These are phyloP conservation scores for Pseudogymnoascus sp. DNA, from an alignment of 2,329 filamentous ascomycete species.

Conservation along the genomic window DNA sequence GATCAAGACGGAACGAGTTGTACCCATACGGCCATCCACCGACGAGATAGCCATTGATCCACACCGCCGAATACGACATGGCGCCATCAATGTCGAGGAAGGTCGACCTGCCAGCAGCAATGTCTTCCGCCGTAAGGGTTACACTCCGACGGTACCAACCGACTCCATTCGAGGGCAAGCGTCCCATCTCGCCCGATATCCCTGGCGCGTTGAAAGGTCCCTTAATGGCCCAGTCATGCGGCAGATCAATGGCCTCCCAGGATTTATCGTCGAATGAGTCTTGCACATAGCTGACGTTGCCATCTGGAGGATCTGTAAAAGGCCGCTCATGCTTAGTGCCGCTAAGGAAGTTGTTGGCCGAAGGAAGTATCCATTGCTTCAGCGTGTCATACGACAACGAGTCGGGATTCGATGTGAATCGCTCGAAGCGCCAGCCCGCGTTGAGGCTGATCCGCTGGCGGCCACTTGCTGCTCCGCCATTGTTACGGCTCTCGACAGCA, in stretches of 20 bases:
- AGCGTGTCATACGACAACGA: constrained; percentile 29
- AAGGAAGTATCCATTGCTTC: constrained; percentile 36
- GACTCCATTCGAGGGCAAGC: constrained; percentile 43
- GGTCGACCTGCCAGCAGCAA: constrained; percentile 28
- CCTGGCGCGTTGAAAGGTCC: constrained; percentile 35
- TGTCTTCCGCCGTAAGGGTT: constrained; percentile 24
- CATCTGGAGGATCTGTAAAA: constrained; percentile 21
- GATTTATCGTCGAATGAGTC: constrained; percentile 31
- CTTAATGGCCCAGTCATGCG: constrained; percentile 42
- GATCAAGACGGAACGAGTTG: constrained; percentile 39
- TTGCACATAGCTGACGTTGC: constrained; percentile 28
- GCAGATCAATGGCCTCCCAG: constrained; percentile 36
- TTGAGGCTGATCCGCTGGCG: constrained; percentile 17
- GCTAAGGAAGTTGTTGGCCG: constrained; percentile 33
- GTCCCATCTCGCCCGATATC: constrained; percentile 33
- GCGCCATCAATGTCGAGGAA: constrained; percentile 32
- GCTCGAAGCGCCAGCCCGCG: constrained; percentile 32
- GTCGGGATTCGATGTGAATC: constrained; percentile 31
- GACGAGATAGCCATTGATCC: constrained; percentile 15
- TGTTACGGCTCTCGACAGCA: not conserved
- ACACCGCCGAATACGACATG: constrained; percentile 15
- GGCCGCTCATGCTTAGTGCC: constrained; percentile 29
- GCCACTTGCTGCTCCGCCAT: not conserved
- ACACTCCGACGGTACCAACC: constrained; percentile 44
- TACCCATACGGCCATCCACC: constrained; percentile 16